Base-by-base conservation (phyloP, 2,329 filamentous ascomycete species). In the Botrytis cinerea region DNA sequence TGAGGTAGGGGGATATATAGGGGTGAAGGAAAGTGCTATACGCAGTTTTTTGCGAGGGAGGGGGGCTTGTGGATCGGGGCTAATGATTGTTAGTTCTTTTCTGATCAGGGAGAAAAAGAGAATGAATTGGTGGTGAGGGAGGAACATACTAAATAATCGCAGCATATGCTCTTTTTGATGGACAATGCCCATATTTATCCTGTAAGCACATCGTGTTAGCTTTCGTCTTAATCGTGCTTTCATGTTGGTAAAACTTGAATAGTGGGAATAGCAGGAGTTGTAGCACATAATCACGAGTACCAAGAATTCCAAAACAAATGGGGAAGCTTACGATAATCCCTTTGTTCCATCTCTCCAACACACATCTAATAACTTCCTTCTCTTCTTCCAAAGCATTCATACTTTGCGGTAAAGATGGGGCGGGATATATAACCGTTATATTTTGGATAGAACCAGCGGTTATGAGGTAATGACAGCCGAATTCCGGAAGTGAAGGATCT, bases 1-100 rank as follows among this genome's bases (percentile, higher is more conserved):
- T 38, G 28, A 9, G 8, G 32, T 6, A n/a, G 45, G n/a, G 16
- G 40, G 32, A 7, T 22, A 67, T 4, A 67, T 67, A 10, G 63
- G 63, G 14, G 28, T 67, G 45, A 67, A 51, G 20, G 63, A 67
- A 35, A 51, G 43, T 67, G 60, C 38, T 63, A 63, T n/a, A 8
- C 60, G 60, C 9, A 63, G 25, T 43, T 43, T 63, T 28, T 63
- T 43, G 35, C 25, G 35, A 1, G 60, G 60, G 25, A 63, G 25
- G 16, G 60, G 38, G 1, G 25, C 7, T n/a, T 40, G 60, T 28
- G 38, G 25, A 20, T 61, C 35, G 35, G 59, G 22, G 22, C 59
- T 61, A 14, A n/a, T 2, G 16, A 14, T 3, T n/a, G 25, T 63
- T 43, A 63, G 38, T 43, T 18, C 20, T 8, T 62, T n/a, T 38